phyloP scores from a whole-genome alignment of 2,329 filamentous ascomycete genomes.

The Xylariaceae sp. region DNA sequence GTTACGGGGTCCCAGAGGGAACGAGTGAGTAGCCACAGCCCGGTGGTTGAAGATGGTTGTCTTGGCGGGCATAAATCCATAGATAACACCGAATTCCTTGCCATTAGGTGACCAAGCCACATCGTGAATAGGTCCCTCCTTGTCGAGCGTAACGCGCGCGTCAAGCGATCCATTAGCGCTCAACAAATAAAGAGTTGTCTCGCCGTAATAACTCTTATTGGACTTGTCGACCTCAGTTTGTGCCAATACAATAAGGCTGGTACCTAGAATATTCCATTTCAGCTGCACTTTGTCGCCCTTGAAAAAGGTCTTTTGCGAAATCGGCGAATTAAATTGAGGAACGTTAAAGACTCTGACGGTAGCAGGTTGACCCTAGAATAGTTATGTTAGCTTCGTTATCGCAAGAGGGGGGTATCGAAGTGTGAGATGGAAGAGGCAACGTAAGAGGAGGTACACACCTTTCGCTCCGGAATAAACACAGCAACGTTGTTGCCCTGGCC shows the following conservation, averaged over 20 bases:
- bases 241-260: conserved; percentile 85
- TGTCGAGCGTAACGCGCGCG: conserved; percentile 85
- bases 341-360: conserved; percentile 92
- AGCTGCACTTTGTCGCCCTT: conserved; percentile 98
- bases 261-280: conserved; percentile 94
- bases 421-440: neutral
- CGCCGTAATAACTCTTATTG: conserved; percentile 98
- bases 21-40: conserved; percentile 75
- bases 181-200: conserved; percentile 93
- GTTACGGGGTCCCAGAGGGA: conserved; percentile 84
- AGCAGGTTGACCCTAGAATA: conserved; percentile 74
- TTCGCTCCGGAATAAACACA: conserved; percentile 91
- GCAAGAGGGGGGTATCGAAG: neutral
- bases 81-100: conserved; percentile 95
- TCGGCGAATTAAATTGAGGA: conserved; percentile 72
- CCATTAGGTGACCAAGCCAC: conserved; percentile 98
- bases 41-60: conserved; percentile 95
- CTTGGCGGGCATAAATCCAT: conserved; percentile 99
- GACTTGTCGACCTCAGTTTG: conserved; percentile 98
- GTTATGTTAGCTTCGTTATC: conserved; percentile 3
- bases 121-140: conserved; percentile 96
- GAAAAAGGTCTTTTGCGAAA: conserved; percentile 98
- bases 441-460: conserved; percentile 52
- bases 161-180: conserved; percentile 90
- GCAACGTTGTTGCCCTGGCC: conserved; percentile 88